Conservation (phyloP, 2,329 filamentous ascomycete species). For the Claviceps quebecensis region DNA sequence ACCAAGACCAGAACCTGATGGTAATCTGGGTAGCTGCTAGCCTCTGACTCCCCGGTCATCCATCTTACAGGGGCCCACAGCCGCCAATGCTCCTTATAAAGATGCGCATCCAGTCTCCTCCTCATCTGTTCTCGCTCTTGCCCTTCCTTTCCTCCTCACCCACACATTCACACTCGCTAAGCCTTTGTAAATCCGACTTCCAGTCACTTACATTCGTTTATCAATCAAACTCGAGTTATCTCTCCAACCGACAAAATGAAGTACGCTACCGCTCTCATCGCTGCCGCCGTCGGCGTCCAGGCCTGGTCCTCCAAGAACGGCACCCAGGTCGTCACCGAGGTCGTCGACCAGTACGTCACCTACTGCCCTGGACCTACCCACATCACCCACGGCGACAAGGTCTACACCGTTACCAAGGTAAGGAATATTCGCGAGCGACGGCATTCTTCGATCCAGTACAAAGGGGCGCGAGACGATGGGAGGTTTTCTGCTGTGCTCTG, state of each 20-base stretch:
- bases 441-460: no score
- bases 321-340: conserved; percentile 45
- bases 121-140: conserved; percentile 9
- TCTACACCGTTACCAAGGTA: conserved; percentile 56
- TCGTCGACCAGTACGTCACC: conserved; percentile 52
- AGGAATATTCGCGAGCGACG: conserved; percentile 8
- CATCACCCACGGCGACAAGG: conserved; percentile 48
- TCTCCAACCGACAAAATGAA: conserved; percentile 46
- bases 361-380: conserved; percentile 57
- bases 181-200: conserved; percentile 33
- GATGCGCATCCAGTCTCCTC: conserved; percentile 25
- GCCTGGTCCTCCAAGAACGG: conserved; percentile 24
- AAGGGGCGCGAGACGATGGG: background rate
- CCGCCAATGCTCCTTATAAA: conserved; percentile 29
- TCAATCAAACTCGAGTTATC: conserved; percentile 18
- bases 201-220: conserved; percentile 47
- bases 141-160: conserved; percentile 28
- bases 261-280: conserved; percentile 40
- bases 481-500: background rate
- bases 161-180: conserved; percentile 33
- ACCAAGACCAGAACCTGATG: no score
- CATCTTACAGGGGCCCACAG: background rate
- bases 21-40: no score
- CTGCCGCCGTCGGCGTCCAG: conserved; percentile 27
- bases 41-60: no score